A percentile compares a stretch with the other conserved stretches of the same genome.
phyloP scores from a whole-genome alignment of 495 filamentous ascomycete genomes.

The Rostrohypoxylon terebratum region DNA sequence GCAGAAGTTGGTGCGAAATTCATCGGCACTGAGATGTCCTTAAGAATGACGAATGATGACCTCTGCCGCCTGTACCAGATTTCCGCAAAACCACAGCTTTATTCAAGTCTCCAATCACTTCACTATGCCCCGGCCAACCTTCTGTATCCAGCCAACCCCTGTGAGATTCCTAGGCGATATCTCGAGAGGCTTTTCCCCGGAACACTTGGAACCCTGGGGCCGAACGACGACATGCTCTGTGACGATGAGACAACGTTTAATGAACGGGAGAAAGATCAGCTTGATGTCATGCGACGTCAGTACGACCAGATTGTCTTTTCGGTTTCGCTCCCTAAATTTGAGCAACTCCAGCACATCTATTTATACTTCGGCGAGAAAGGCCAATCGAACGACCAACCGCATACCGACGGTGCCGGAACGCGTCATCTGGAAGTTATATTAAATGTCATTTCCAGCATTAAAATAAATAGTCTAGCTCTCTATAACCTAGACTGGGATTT shows the following conservation, averaged over 20 bases:
- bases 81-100: conserved; percentile 24
- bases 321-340: background rate
- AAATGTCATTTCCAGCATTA: background rate
- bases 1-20: conserved; percentile 28
- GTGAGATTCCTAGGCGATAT: background rate
- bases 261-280: background rate
- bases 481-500: background rate
- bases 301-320: background rate
- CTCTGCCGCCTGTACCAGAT: conserved; percentile 6
- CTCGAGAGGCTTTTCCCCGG: background rate
- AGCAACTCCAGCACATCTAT: background rate
- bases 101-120: conserved; percentile 26
- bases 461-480: background rate
- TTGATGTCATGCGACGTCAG: background rate
- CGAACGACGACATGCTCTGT: background rate
- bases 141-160: background rate
- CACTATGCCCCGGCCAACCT: conserved; percentile 15
- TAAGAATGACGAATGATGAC: conserved; percentile 15
- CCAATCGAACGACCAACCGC: background rate
- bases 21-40: conserved; percentile 19
- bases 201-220: background rate
- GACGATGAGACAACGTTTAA: background rate
- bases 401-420: background rate
- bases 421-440: conserved; percentile 10
- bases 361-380: background rate